These are phyloP conservation scores for Ulota crispa DNA, from an alignment of 225 moss, liverwort and hornwort species.

Conservation along the genomic window DNA sequence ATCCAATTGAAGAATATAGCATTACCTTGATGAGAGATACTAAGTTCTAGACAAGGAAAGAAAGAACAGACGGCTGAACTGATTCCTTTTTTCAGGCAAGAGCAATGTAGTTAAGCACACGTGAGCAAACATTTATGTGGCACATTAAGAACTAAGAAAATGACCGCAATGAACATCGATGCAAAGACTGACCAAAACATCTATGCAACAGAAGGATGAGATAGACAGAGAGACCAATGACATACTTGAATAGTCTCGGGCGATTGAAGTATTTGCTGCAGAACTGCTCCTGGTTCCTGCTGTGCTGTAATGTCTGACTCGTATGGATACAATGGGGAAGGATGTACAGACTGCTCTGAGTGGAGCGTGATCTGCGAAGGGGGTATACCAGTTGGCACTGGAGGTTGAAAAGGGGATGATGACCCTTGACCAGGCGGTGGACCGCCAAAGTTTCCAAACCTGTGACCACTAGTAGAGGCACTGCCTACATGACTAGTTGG, in stretches of 20 bases:
- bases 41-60: not conserved
- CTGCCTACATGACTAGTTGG: conserved; percentile 39
- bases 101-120: not conserved
- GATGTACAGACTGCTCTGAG: conserved; percentile 38
- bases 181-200: not conserved
- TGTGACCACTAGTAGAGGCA: conserved; percentile 49
- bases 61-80: not conserved
- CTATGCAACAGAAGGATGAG: not conserved
- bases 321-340: conserved; percentile 54
- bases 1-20: conserved; percentile 8
- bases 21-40: not conserved
- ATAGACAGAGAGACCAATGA: conserved; percentile 2
- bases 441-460: conserved; percentile 50
- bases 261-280: conserved; percentile 95
- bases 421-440: conserved; percentile 50
- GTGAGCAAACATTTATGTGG: not conserved
- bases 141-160: not conserved
- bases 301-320: conserved; percentile 57
- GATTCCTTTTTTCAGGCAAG: not conserved
- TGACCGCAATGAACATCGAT: not conserved
- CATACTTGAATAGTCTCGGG: conserved; percentile 95
- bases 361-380: conserved; percentile 42
- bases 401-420: conserved; percentile 64
- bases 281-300: conserved; percentile 76
- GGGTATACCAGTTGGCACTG: conserved; percentile 69